Evolutionary conservation across 768 basidiomycete species (phyloP), one percentile per base, ranked within the genome.

Genomic region (Mrakia hoshinonis): DNA sequence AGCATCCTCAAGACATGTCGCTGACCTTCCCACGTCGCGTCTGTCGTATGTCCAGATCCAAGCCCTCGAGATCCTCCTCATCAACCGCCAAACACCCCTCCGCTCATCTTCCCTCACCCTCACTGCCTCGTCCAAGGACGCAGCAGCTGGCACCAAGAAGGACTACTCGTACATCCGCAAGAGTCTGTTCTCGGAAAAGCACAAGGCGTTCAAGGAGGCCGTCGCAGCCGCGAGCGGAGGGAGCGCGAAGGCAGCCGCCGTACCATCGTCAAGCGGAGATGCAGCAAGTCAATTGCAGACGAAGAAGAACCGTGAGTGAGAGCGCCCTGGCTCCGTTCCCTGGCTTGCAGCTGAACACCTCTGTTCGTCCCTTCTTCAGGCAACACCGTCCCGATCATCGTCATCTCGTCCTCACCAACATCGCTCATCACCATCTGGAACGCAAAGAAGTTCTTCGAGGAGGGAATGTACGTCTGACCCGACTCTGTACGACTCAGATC

Each of bases 401-500:
- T 98, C 82, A 93, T 99, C 52, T 95, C 94, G 0, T 95, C 93
- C 0, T 93, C 89, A 20, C 93, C 93, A 0, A 97, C 95, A 1
- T 87, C 92, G 3, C 85, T 99, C 68, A 88, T 99, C 77, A 96
- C 92, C 7, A 96, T 99, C 92, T 87, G 93, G 85, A 99, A 99
- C 77, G 92, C 98, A 69, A 91, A 90, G 79, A 86, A 85, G 39
- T 96, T 98, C 81, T 81, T 99, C 20, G 92, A 97, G 81, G 92
- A 97, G 76, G 85, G 91, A 0, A 81, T 85, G 88, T 91, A 79
- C 72, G 87, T 79, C 3, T 54, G 4, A 11, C 24, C 20, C 11
- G 20, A 12, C 34, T 20, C 48, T 24, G 13, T 43, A 4, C 38
- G 4, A 15, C 38, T 9, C 12, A 22, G 38, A 3, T 31, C 15